Conservation (phyloP, 768 basidiomycete genomes). For the Psilocybe azurescens region DNA sequence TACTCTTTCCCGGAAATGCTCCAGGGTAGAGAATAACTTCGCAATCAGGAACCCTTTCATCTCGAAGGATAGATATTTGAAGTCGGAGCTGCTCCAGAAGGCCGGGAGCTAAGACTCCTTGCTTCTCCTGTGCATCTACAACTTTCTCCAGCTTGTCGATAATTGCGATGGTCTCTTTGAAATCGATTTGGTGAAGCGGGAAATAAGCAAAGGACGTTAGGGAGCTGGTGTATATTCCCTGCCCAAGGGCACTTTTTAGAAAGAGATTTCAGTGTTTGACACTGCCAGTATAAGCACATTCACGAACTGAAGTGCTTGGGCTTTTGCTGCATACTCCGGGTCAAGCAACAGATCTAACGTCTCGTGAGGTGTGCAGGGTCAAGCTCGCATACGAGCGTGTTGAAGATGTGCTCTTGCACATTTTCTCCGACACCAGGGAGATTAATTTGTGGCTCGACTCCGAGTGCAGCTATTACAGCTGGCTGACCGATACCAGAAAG, state of each 20-base stretch:
- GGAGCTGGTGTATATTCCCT: no score
- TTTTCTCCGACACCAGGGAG: conserved; percentile 68
- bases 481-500: conserved; percentile 59
- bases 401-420: conserved; percentile 21
- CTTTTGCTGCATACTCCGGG: no score
- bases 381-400: conserved; percentile 14
- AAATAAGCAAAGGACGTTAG: no score
- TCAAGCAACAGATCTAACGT: conserved; percentile 43
- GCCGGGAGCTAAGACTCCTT: conserved; percentile 31
- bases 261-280: no score
- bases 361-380: conserved; percentile 5
- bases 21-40: conserved; percentile 16
- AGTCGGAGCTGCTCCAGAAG: conserved; percentile 45
- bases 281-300: no score
- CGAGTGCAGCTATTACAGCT: conserved; percentile 48
- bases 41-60: conserved; percentile 18
- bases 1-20: conserved; percentile 20
- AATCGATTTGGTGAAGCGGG: neutral
- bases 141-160: conserved; percentile 27
- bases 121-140: conserved; percentile 27
- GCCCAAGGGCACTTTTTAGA: no score
- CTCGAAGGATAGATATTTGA: conserved; percentile 34
- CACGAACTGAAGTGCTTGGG: no score
- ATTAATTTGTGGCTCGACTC: conserved; percentile 45
- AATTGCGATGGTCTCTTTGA: neutral